Percentiles rank a stretch among this genome's conserved stretches.
Conservation (phyloP, 2,329 filamentous ascomycete genomes). For the Colletotrichum australisinense region DNA sequence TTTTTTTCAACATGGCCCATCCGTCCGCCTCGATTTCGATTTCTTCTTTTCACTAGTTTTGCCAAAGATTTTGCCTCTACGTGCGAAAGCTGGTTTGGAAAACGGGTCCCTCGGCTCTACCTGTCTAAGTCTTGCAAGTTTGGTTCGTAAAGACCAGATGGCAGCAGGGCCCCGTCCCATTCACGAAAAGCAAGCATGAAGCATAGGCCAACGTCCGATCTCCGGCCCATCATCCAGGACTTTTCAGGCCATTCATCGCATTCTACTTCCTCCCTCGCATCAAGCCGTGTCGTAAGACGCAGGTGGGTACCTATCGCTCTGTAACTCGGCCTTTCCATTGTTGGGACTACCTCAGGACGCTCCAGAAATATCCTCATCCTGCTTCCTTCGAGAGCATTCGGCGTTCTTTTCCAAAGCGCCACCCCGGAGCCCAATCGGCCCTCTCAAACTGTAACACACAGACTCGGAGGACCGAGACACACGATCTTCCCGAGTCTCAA, state of each 20-base stretch:
- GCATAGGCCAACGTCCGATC: constrained; percentile 7
- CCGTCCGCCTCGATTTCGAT: neutral
- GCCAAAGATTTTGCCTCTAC: neutral
- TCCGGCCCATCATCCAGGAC: constrained; percentile 10
- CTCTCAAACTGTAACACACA: constrained; percentile 24
- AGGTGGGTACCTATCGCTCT: neutral
- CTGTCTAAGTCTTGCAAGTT: neutral
- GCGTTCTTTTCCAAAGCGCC: constrained; percentile 1
- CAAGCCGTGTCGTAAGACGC: neutral
- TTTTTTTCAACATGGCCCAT: neutral
- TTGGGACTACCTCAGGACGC: neutral
- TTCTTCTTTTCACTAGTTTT: neutral
- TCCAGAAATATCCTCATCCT: neutral
- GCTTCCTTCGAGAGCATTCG: constrained; percentile 16
- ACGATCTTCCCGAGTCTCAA: neutral
- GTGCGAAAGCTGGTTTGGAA: constrained; percentile 3
- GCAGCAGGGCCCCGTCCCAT: neutral
- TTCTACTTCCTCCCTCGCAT: neutral
- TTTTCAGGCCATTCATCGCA: constrained; percentile 4
- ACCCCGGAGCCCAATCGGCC: constrained; percentile 11
- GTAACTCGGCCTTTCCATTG: neutral
- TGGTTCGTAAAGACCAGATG: neutral
- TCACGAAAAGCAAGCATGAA: constrained; percentile 21
- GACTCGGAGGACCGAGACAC: constrained; percentile 20
- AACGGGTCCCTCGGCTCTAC: neutral